Conservation (phyloP, 345 rosid genomes). For the Camelina laxa region DNA sequence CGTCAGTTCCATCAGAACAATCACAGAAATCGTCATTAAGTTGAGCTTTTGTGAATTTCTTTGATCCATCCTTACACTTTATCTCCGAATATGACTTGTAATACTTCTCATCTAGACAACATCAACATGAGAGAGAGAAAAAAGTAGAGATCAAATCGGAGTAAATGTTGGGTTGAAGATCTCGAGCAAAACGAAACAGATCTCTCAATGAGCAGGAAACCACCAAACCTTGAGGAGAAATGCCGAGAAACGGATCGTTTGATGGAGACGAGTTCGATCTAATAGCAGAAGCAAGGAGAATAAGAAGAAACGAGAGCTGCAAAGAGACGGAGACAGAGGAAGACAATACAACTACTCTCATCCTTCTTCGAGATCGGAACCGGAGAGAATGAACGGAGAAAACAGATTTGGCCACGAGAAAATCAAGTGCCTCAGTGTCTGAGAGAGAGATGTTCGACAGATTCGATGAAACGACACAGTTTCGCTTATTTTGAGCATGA, state of each 20-base stretch:
- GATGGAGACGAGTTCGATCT: slow-evolving; percentile 58
- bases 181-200: slow-evolving; percentile 12
- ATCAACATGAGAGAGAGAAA: not conserved
- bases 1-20: slow-evolving; percentile 89
- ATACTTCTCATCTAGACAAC: slow-evolving; percentile 66
- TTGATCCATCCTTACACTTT: slow-evolving; percentile 85
- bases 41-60: slow-evolving; percentile 69
- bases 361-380: slow-evolving; percentile 48
- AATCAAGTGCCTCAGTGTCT: slow-evolving; percentile 20
- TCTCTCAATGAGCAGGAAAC: slow-evolving; percentile 18
- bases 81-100: slow-evolving; percentile 71
- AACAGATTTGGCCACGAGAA: slow-evolving; percentile 33
- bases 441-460: slow-evolving; percentile 1
- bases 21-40: slow-evolving; percentile 97
- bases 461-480: not conserved
- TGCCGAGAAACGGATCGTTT: slow-evolving; percentile 69
- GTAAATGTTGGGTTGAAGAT: no score
- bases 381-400: slow-evolving; percentile 29
- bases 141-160: not conserved
- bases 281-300: slow-evolving; percentile 41
- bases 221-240: slow-evolving; percentile 85
- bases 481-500: slow-evolving; percentile 3
- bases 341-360: slow-evolving; percentile 46
- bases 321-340: slow-evolving; percentile 37
- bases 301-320: slow-evolving; percentile 28